Evolutionary conservation across 257 asterid species (phyloP).

Genomic region (Cordia subcordata): DNA sequence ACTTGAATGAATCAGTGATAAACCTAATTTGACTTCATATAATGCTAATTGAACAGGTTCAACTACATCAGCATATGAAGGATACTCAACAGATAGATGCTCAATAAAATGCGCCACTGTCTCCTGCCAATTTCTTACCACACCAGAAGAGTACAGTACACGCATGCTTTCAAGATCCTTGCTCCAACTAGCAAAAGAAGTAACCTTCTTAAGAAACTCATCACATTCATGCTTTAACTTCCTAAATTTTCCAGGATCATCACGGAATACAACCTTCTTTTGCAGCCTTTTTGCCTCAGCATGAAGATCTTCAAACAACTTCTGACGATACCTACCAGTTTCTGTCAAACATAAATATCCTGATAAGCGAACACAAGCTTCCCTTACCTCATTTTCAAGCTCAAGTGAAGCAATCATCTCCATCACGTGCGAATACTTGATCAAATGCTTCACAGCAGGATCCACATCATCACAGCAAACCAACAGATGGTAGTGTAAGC

Average conservation of each 20-base stretch:
- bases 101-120: conserved; percentile 54
- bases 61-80: conserved; percentile 57
- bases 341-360: conserved; percentile 55
- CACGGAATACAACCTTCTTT: conserved; percentile 59
- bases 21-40: conserved; percentile 86
- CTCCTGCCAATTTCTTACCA: conserved; percentile 79
- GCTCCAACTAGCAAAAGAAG: conserved; percentile 36
- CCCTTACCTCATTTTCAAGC: conserved; percentile 66
- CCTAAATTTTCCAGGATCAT: conserved; percentile 59
- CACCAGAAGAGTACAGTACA: conserved; percentile 28
- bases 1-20: conserved; percentile 58
- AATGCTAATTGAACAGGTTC: conserved; percentile 79
- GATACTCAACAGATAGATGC: conserved; percentile 55
- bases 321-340: conserved; percentile 30
- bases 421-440: conserved; percentile 56
- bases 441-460: conserved; percentile 64
- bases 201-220: conserved; percentile 45
- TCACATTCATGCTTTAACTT: conserved; percentile 50
- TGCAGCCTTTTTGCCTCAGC: conserved; percentile 49
- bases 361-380: conserved; percentile 59
- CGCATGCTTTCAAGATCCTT: conserved; percentile 26
- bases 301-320: conserved; percentile 54
- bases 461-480: conserved; percentile 62
- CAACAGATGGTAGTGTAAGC: conserved; percentile 71
- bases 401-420: conserved; percentile 69